A percentile compares a stretch with the other conserved stretches of the same genome.
phyloP scores from a whole-genome alignment of 139 green algal genomes.

The Monoraphidium neglectum region DNA sequence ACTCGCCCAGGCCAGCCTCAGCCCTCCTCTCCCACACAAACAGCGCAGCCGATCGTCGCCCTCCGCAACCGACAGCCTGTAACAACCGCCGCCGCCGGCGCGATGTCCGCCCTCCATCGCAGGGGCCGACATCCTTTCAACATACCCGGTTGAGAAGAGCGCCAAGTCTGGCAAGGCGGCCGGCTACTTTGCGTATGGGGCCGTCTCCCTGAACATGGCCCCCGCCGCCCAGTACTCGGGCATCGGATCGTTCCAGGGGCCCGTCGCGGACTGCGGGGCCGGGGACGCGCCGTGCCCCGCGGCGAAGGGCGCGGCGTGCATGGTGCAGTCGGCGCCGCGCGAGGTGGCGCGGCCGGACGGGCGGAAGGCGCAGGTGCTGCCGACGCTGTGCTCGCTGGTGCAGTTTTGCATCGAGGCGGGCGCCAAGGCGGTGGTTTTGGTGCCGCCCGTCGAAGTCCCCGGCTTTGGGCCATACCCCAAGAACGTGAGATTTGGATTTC shows the following conservation, averaged over 20 bases:
- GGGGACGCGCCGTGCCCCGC: neutral
- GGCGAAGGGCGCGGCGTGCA: slow-evolving; percentile 11
- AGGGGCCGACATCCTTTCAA: slow-evolving; percentile 17
- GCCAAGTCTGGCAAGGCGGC: neutral
- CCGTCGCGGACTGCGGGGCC: slow-evolving; percentile 1
- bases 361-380: neutral
- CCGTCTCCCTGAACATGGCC: neutral
- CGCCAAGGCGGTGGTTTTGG: slow-evolving; percentile 17
- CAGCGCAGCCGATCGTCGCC: no score
- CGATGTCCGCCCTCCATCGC: no score
- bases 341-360: neutral
- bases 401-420: slow-evolving; percentile 12
- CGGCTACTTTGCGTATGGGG: neutral
- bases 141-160: neutral
- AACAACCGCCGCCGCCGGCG: no score
- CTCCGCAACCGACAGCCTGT: no score
- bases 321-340: neutral
- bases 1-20: no score
- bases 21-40: no score
- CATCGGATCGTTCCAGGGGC: neutral
- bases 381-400: slow-evolving; percentile 7
- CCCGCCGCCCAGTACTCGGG: neutral
- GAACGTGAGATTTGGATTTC: neutral
- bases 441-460: neutral
- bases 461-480: neutral